Evolutionary conservation across 768 basidiomycete species (phyloP).

Genomic region (Suillus tomentosus): DNA sequence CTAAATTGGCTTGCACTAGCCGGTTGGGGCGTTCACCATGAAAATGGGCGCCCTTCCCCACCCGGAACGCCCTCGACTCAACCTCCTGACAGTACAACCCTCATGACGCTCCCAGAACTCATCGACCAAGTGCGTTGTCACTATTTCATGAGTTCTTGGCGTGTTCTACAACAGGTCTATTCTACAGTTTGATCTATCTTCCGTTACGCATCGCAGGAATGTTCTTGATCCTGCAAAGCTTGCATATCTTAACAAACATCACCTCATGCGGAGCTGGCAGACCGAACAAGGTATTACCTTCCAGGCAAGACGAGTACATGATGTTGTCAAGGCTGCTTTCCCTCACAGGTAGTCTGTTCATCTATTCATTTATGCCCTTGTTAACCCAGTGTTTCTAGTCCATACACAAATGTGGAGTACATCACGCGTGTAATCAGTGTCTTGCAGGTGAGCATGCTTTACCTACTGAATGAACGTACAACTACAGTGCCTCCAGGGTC

Average conservation of each 20-base stretch:
- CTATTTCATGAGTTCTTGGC: slow-evolving; percentile 11
- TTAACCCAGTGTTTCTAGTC: slow-evolving; percentile 31
- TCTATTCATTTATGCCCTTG: neutral
- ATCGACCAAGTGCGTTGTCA: slow-evolving; percentile 53
- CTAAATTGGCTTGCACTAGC: slow-evolving; percentile 93
- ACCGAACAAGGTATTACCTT: slow-evolving; percentile 50
- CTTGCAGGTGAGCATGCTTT: slow-evolving; percentile 48
- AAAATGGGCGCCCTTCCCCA: slow-evolving; percentile 27
- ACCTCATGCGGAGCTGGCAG: slow-evolving; percentile 61
- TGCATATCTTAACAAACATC: slow-evolving; percentile 86
- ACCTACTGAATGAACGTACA: neutral
- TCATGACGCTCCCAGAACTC: slow-evolving; percentile 66
- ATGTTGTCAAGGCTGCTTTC: slow-evolving; percentile 54
- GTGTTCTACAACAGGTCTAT: neutral
- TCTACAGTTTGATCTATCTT: slow-evolving; percentile 70
- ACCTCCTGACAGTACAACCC: slow-evolving; percentile 64
- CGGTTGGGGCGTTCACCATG: slow-evolving; percentile 80
- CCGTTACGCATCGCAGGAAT: slow-evolving; percentile 82
- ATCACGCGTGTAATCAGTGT: slow-evolving; percentile 64
- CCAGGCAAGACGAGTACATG: slow-evolving; percentile 57
- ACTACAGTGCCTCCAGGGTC: slow-evolving; percentile 47
- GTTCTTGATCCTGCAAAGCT: slow-evolving; percentile 79
- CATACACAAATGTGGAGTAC: slow-evolving; percentile 54
- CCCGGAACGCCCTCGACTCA: slow-evolving; percentile 30
- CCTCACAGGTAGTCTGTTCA: slow-evolving; percentile 50